A percentile compares a stretch with the other conserved stretches of the same genome.
phyloP scores from a whole-genome alignment of 805 yeast genomes.

The Sungouiella blattae region DNA sequence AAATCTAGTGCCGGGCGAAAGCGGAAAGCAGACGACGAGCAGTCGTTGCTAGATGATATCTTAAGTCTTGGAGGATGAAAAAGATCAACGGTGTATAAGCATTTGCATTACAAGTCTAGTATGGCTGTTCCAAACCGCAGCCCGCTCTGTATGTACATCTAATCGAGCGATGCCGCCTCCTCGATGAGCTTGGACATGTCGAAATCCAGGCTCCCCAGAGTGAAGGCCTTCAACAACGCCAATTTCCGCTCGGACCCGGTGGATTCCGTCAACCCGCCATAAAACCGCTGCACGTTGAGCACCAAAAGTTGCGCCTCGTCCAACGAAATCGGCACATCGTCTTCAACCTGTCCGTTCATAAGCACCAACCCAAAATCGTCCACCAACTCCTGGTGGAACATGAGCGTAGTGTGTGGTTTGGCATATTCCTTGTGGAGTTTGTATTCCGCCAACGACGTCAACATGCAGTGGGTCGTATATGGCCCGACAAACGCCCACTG shows the following conservation, averaged over 20 bases:
- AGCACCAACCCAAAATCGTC: slow-evolving; percentile 60
- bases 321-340: slow-evolving; percentile 60
- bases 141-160: slow-evolving; percentile 4
- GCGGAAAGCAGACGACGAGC: not conserved
- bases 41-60: slow-evolving; percentile 9
- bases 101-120: not conserved
- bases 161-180: slow-evolving; percentile 72
- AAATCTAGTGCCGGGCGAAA: not conserved
- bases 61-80: slow-evolving; percentile 9
- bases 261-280: slow-evolving; percentile 57
- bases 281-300: slow-evolving; percentile 75
- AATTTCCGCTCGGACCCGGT: slow-evolving; percentile 46
- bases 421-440: slow-evolving; percentile 89
- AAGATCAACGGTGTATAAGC: too few relatives aligned
- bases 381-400: slow-evolving; percentile 77
- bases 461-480: slow-evolving; percentile 78
- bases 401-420: slow-evolving; percentile 88
- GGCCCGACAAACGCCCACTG: slow-evolving; percentile 93
- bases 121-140: not conserved
- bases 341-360: slow-evolving; percentile 84
- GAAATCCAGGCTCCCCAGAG: slow-evolving; percentile 64
- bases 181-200: slow-evolving; percentile 62
- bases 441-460: slow-evolving; percentile 89
- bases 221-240: slow-evolving; percentile 62
- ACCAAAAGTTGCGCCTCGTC: slow-evolving; percentile 78